These are phyloP conservation scores for Hydnomerulius pinastri DNA, from an alignment of 768 basidiomycete genomes.

Conservation along the genomic window DNA sequence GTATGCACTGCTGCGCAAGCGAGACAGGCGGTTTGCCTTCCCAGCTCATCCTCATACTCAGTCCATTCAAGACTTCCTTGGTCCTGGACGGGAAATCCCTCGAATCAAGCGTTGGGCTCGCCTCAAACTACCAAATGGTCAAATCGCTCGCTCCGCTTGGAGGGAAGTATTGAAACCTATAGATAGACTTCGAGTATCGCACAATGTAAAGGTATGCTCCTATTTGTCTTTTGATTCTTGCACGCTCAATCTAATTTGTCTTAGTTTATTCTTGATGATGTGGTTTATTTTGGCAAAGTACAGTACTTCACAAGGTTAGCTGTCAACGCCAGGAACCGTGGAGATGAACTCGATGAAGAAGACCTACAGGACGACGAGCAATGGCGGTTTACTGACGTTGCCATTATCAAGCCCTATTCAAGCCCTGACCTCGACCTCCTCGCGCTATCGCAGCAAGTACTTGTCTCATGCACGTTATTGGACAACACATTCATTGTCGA, in stretches of 20 bases:
- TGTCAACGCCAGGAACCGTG: constrained; percentile 14
- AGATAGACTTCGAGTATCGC: neutral
- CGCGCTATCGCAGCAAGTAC: constrained; percentile 11
- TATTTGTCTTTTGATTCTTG: neutral
- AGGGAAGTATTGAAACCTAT: neutral
- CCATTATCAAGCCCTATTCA: constrained; percentile 23
- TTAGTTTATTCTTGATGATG: neutral
- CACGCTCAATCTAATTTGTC: neutral
- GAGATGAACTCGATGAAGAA: too few species aligned
- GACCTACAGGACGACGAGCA: neutral
- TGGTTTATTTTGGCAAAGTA: neutral
- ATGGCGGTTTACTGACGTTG: constrained; percentile 11
- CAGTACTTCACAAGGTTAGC: neutral
- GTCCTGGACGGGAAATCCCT: neutral
- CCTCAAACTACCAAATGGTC: constrained; percentile 22
- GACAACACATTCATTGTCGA: constrained; percentile 20
- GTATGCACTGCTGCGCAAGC: constrained; percentile 12
- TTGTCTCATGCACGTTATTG: constrained; percentile 17
- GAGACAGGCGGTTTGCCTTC: neutral
- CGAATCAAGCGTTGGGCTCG: constrained; percentile 19
- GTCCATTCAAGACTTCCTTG: neutral
- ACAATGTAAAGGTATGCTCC: constrained; percentile 1
- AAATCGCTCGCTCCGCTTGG: constrained; percentile 14
- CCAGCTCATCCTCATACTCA: neutral
- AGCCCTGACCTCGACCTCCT: constrained; percentile 17